These are phyloP conservation scores for Petunia axillaris DNA, from an alignment of 257 asterid genomes.

Conservation along the genomic window DNA sequence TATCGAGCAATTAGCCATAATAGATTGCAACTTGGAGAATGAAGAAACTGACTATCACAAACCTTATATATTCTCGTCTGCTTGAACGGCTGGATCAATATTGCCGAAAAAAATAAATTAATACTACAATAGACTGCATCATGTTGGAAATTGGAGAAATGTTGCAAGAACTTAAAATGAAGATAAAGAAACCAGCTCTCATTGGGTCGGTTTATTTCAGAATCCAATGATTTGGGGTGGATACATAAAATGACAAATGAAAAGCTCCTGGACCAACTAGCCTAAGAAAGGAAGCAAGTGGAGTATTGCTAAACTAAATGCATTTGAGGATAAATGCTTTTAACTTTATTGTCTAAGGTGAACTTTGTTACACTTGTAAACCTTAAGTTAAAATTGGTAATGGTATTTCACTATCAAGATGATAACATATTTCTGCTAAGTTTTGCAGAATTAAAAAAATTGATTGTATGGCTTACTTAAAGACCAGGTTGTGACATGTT, in stretches of 20 bases:
- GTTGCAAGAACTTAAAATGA: neutral
- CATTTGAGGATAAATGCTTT: neutral
- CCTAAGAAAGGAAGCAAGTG: neutral
- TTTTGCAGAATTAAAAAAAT: conserved; percentile 8
- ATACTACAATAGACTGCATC: neutral
- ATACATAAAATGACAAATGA: neutral
- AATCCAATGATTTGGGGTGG: conserved; percentile 4
- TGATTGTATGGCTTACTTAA: conserved; percentile 44
- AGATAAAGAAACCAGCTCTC: neutral
- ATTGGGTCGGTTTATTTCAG: conserved; percentile 4
- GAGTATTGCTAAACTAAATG: neutral
- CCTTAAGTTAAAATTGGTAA: conserved; percentile 29
- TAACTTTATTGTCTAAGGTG: neutral
- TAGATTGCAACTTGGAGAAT: too few relatives aligned
- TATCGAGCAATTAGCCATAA: too few relatives aligned
- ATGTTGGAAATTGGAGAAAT: too few relatives aligned
- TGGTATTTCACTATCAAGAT: conserved; percentile 39
- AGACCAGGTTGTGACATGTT: conserved; percentile 89
- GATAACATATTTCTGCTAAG: conserved; percentile 29
- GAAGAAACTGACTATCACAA: too few relatives aligned
- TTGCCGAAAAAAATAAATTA: too few relatives aligned
- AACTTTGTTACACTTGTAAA: conserved; percentile 5
- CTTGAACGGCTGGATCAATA: too few relatives aligned
- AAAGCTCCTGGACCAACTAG: neutral
- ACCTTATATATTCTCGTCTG: too few relatives aligned